Base-by-base conservation (phyloP, 1,139 yeast species). In the Pichia sp. region DNA sequence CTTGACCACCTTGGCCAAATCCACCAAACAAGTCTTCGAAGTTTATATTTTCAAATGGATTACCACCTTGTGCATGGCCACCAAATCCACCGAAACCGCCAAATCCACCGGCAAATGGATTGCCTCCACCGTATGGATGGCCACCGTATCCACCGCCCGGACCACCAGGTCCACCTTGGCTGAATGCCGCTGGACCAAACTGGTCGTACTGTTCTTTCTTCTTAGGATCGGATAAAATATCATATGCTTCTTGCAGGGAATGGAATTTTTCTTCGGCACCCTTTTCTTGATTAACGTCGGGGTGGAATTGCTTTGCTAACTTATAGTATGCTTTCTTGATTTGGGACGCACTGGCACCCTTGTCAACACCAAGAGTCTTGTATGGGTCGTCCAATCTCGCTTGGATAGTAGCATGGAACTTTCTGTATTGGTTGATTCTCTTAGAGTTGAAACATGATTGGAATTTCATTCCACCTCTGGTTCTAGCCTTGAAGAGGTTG, bases 321-420 rank as follows among this genome's bases (percentile, higher is more conserved):
- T 89, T 86, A 65, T 90, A 90, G 70, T 93, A 93, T 7, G 96
- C 95, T 68, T 89, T 90, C 67, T 93, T 93, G 68, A 93, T 91
- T 32, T 90, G 95, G 32, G 86, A 77, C n/a, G 84, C 73, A 20
- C 84, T 77, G 0, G 99, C 94, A 45, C 66, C 65, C 54, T 77
- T 79, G 34, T 77, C 79, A 33, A 93, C 88, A 6, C 98, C 98
- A 44, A 93, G 72, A 0, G 82, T 79, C 52, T 81, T 74, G 67
- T 93, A 94, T 1, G 99, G 99, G 63, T 93, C 96, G 46, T 59
- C 62, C 8, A 65, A 42, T 15, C 44, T 52, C 2, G 48, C 34
- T 11, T 50, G 38, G 15, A 35, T 42, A 21, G 63, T 51, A 4
- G 63, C 38, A 47, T 65, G 69, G 52, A 65, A 65, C 17, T 38